A percentile compares a stretch with the other conserved stretches of the same genome.
Conservation (phyloP, 345 rosid species). For the Citrus reticulata region DNA sequence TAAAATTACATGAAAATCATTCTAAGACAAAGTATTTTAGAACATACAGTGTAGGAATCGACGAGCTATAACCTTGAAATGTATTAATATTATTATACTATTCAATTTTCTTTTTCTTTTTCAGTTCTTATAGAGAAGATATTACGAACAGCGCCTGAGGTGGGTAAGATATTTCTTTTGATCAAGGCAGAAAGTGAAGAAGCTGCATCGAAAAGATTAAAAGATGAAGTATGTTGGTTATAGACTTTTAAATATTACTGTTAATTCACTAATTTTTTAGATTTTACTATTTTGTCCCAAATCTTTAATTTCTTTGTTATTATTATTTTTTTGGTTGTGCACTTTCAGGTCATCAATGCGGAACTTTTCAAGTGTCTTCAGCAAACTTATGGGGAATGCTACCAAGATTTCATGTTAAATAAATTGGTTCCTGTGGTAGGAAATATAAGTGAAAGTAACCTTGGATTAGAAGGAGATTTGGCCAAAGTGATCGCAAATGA, state of each 20-base stretch:
- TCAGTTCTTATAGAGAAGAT: conserved; percentile 90
- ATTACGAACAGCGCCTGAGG: conserved; percentile 73
- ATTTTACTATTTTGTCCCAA: not conserved
- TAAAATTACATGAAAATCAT: too few species aligned
- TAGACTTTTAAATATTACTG: too few species aligned
- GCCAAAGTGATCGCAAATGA: conserved; percentile 46
- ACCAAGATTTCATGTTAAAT: conserved; percentile 63
- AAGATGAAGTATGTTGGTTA: conserved; percentile 46
- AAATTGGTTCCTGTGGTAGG: conserved; percentile 84
- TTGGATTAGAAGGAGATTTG: conserved; percentile 65
- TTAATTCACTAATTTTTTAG: not conserved
- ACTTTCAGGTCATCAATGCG: conserved; percentile 55
- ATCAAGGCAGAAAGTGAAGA: conserved; percentile 75
- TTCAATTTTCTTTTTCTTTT: not conserved
- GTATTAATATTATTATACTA: too few species aligned
- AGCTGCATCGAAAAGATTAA: conserved; percentile 68
- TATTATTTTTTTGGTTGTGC: conserved; percentile 1
- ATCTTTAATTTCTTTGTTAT: too few species aligned
- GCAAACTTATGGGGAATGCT: conserved; percentile 73
- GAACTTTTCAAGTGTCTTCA: conserved; percentile 75
- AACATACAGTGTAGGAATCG: too few species aligned
- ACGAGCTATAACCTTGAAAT: too few species aligned
- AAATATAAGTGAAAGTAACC: conserved; percentile 56
- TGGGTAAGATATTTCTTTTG: conserved; percentile 77
- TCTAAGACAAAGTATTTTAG: too few species aligned